A percentile compares a stretch with the other conserved stretches of the same genome.
These are phyloP conservation scores for Galeopsis tetrahit DNA, from an alignment of 257 asterid genomes.

Conservation along the genomic window DNA sequence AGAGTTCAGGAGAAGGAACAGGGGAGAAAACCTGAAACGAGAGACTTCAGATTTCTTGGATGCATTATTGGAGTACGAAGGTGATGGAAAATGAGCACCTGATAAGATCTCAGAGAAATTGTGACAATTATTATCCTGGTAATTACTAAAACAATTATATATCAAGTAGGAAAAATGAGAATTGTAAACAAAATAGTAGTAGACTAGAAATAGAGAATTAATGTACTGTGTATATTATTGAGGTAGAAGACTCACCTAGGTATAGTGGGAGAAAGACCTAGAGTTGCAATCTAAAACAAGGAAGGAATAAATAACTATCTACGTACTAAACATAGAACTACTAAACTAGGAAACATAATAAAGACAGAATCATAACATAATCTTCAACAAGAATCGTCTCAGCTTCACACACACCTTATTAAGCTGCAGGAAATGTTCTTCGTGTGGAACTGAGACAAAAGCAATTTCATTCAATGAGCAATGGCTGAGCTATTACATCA, in stretches of 20 bases:
- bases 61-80: constrained; percentile 50
- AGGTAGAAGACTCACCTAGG: no score
- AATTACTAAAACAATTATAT: neutral
- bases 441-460: constrained; percentile 37
- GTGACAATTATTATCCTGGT: constrained; percentile 47
- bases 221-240: no score
- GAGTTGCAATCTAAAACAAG: no score
- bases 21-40: constrained; percentile 12
- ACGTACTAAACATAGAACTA: no score
- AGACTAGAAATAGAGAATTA: no score
- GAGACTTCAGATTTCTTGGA: constrained; percentile 62
- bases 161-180: neutral
- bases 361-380: no score
- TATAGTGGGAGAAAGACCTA: no score
- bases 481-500: constrained; percentile 44
- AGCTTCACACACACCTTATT: constrained; percentile 3
- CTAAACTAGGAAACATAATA: no score
- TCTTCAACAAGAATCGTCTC: neutral
- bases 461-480: constrained; percentile 42
- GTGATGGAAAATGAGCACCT: constrained; percentile 42
- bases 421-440: constrained; percentile 42
- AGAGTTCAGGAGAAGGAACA: constrained; percentile 31
- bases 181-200: no score
- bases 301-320: no score
- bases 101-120: constrained; percentile 44